These are phyloP conservation scores for Fraxinus sp. DNA, from an alignment of 305 asterid species.

Conservation along the genomic window DNA sequence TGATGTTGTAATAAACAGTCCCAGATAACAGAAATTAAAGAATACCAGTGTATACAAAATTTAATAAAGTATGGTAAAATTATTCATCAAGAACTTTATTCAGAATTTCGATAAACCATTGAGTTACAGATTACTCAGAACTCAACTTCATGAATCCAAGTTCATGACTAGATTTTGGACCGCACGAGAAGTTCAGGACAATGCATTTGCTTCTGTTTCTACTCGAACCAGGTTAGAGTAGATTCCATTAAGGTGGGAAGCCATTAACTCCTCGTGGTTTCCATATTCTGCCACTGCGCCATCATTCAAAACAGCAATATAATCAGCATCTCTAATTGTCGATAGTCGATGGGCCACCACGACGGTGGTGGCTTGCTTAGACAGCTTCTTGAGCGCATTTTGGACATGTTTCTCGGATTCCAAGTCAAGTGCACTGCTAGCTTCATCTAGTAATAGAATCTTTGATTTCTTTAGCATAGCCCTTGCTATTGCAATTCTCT, in stretches of 20 bases:
- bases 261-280: constrained; percentile 56
- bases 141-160: neutral
- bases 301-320: constrained; percentile 61
- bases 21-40: no score
- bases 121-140: neutral
- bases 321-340: constrained; percentile 61
- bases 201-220: constrained; percentile 66
- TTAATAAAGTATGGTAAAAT: neutral
- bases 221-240: constrained; percentile 66
- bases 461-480: constrained; percentile 67
- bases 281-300: constrained; percentile 75
- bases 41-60: neutral
- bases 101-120: neutral
- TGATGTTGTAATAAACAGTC: no score
- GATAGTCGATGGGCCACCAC: constrained; percentile 89
- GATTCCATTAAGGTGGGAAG: constrained; percentile 51
- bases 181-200: constrained; percentile 13
- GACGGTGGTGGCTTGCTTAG: constrained; percentile 60
- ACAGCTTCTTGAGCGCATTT: constrained; percentile 59
- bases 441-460: constrained; percentile 71
- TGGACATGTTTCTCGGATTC: constrained; percentile 81
- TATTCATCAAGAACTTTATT: neutral
- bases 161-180: neutral
- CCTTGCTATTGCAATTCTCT: constrained; percentile 82
- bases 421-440: constrained; percentile 82